Base-by-base conservation (phyloP, 768 basidiomycete species). In the Hygrophorus russula region DNA sequence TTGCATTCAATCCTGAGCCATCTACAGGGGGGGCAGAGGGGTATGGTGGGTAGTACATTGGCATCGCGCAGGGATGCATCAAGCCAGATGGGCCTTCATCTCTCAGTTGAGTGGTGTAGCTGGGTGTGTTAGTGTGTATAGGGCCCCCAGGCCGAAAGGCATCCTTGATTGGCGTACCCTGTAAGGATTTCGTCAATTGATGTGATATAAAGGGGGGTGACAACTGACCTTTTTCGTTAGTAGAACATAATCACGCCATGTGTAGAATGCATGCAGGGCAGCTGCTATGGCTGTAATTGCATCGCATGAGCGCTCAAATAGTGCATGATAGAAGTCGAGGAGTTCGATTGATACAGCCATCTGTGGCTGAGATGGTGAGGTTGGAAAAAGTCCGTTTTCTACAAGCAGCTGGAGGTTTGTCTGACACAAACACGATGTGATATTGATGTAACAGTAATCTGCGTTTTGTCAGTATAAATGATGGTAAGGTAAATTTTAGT, bases 221-320 rank as follows among this genome's bases (percentile, higher is more conserved):
- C 24, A 24, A 24, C 24, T 24, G 24, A 24, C 24, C 24, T 24
- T 24, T 24, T 24, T 24, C 7, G 24, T 24, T 24, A 24, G 7
- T 24, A 24, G 7, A 24, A 24, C 24, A 19, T 41, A 53, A 2
- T 48, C 50, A 12, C 45, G 34, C 32, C 39, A n/a, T 4, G 15
- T 19, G 37, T 53, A 53, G 42, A 40, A 39, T 2, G 14, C 41
- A 19, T 48, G 36, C 5, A 51, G 32, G 6, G 52, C 47, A 8
- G 13, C 13, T 2, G 52, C 14, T 14, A 53, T 17, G 0, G 52
- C 51, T 10, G 19, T 52, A 0, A 52, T 42, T 1, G 53, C 53
- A 35, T 52, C 51, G 18, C 51, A 49, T 4, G 53, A 48, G 8
- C 33, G 40, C 31, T 53, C 51, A 30, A 49, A 51, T 3, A 51